These are phyloP conservation scores for Neurospora tetrasperma DNA, from an alignment of 495 filamentous ascomycete genomes.

Conservation along the genomic window DNA sequence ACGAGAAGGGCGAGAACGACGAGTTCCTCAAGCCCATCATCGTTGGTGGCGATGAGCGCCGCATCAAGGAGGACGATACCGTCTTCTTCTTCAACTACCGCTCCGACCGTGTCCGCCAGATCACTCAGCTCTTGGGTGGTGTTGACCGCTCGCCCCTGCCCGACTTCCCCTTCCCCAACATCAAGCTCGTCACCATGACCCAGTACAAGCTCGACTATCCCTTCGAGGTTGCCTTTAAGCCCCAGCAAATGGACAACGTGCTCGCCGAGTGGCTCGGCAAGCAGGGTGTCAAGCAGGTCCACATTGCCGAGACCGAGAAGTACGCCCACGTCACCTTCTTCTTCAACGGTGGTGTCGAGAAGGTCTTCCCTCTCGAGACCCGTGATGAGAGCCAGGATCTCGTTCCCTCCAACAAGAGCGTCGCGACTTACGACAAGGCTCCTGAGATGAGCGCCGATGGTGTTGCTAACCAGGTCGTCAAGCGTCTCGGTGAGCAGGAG, in stretches of 20 bases:
- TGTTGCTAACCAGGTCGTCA: conserved; percentile 77
- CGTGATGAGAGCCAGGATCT: conserved; percentile 53
- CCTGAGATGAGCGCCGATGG: conserved; percentile 92
- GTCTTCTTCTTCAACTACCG: conserved; percentile 99
- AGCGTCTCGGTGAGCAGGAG: conserved; percentile 66
- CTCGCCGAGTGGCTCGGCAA: conserved; percentile 90
- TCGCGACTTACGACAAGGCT: conserved; percentile 92
- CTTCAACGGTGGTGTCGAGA: conserved; percentile 98
- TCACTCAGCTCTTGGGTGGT: conserved; percentile 87
- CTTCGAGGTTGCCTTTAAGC: conserved; percentile 87
- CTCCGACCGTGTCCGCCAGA: conserved; percentile 92
- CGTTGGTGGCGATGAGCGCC: conserved; percentile 69
- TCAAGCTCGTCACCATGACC: conserved; percentile 92
- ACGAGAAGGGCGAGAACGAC: conserved; percentile 79
- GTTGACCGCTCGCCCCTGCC: conserved; percentile 82
- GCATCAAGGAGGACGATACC: conserved; percentile 84
- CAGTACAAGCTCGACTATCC: conserved; percentile 95
- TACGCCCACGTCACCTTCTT: conserved; percentile 99
- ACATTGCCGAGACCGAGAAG: conserved; percentile 97
- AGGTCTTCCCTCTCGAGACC: conserved; percentile 83
- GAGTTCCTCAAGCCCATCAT: conserved; percentile 99
- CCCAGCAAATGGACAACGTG: conserved; percentile 93
- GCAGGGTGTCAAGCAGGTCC: conserved; percentile 80
- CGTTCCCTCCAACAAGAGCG: conserved; percentile 55
- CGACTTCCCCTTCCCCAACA: conserved; percentile 91